Evolutionary conservation across 257 asterid genomes (phyloP).

Genomic region (Solanum dulcamara): DNA sequence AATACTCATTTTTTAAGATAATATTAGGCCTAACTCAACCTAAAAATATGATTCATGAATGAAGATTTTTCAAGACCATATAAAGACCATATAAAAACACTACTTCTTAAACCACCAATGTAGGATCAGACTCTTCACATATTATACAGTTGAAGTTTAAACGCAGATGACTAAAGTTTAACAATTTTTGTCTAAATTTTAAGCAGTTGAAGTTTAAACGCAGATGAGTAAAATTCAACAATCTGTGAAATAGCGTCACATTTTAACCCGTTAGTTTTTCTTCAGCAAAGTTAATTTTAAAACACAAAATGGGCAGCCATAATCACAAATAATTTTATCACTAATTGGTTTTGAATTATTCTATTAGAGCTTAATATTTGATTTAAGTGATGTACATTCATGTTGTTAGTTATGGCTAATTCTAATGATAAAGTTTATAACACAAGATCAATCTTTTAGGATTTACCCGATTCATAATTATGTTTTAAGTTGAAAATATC

Average conservation of each 20-base stretch:
- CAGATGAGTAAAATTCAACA: too few relatives aligned
- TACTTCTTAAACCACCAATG: too few relatives aligned
- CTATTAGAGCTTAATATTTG: neutral
- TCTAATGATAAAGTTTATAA: too few relatives aligned
- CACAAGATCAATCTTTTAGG: neutral
- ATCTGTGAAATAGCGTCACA: neutral
- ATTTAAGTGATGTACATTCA: neutral
- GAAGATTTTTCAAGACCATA: too few relatives aligned
- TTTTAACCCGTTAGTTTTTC: too few relatives aligned
- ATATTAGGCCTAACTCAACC: too few relatives aligned
- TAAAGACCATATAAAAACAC: too few relatives aligned
- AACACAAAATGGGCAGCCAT: neutral
- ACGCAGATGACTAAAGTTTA: neutral
- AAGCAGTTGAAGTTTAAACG: neutral
- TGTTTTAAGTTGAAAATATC: neutral
- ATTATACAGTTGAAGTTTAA: neutral
- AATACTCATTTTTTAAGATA: too few relatives aligned
- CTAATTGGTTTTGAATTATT: neutral
- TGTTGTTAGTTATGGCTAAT: neutral
- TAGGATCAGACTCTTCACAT: neutral
- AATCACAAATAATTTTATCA: neutral
- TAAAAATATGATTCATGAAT: too few relatives aligned
- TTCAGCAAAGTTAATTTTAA: neutral
- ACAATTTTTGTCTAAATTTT: neutral
- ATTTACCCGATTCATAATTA: neutral